Evolutionary conservation across 768 basidiomycete species (phyloP), one percentile per base, ranked within the genome.

Genomic region (Suillus placidus): DNA sequence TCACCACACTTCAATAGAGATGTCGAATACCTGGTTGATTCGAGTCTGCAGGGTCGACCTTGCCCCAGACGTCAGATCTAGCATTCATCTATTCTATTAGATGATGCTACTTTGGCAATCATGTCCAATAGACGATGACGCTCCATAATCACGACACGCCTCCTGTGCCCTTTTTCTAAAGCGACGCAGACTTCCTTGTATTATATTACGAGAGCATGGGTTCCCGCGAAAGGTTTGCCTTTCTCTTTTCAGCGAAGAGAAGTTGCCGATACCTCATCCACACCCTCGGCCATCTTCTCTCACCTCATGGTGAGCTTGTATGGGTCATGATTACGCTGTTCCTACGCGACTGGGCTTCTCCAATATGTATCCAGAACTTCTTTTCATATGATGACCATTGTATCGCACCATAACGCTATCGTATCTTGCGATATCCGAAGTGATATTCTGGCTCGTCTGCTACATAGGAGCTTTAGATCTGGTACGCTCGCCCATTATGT

Each of bases 301-400:
- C 58, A n/a, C 40, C 58, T 60, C 40, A 6, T 60, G 58, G 58
- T 40, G 38, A 6, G 37, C 18, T 26, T 23, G 56, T 6, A 26
- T 26, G 57, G 35, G 54, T 55, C 54, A 20, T 35, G 54, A 55
- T 55, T 34, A 35, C 54, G 37, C 38, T 58, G 57, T 60, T 60
- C 40, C 58, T 60, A 60, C 40, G 58, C 40, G 40, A 42, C 58
- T 60, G 30, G 30, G 30, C 58, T 60, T 60, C 58, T 42, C 40
- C n/a, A 23, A 37, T 23, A 55, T 37, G n/a, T 20, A 60, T 13
- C 6, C 18, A 40, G 40, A 40, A 32, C 58, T 60, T 60, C 58
- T 60, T 60, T 60, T 58, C 18, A 40, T 43, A 60, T 60, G 40
- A 42, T 60, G 40, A 7, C 38, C 26, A 14, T 32, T 12, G 37